These are phyloP conservation scores for Trichoderma sp. DNA, from an alignment of 2,329 filamentous ascomycete genomes.

Conservation along the genomic window DNA sequence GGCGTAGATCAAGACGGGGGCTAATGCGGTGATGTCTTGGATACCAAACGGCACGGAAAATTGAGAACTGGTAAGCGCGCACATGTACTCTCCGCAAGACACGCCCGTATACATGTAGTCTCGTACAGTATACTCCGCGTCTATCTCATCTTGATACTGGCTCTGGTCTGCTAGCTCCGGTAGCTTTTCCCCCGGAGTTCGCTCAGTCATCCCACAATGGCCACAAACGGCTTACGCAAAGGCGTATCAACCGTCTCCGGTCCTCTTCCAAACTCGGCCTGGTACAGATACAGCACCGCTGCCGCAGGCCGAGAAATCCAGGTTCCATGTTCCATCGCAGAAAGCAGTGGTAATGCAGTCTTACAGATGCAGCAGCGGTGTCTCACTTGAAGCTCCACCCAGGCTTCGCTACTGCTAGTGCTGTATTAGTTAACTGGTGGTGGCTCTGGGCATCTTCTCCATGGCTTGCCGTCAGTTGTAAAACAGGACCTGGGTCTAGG, in stretches of 20 bases:
- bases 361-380: background rate
- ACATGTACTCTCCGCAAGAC: background rate
- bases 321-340: background rate
- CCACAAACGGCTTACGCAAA: background rate
- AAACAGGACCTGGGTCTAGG: background rate
- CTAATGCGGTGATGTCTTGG: background rate
- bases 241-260: background rate
- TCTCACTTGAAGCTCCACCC: conserved; percentile 4
- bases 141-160: background rate
- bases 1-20: background rate
- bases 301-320: background rate
- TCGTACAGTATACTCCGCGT: background rate
- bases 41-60: background rate
- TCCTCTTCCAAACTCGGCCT: background rate
- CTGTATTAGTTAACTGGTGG: background rate
- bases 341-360: background rate
- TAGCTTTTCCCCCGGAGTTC: background rate
- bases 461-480: background rate
- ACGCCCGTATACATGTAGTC: background rate
- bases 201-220: background rate
- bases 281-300: background rate
- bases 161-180: background rate
- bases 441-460: background rate
- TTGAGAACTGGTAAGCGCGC: background rate
- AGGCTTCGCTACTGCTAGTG: background rate